Conservation (phyloP, 2,329 filamentous ascomycete species). For the Pestalotiopsis sp. region DNA sequence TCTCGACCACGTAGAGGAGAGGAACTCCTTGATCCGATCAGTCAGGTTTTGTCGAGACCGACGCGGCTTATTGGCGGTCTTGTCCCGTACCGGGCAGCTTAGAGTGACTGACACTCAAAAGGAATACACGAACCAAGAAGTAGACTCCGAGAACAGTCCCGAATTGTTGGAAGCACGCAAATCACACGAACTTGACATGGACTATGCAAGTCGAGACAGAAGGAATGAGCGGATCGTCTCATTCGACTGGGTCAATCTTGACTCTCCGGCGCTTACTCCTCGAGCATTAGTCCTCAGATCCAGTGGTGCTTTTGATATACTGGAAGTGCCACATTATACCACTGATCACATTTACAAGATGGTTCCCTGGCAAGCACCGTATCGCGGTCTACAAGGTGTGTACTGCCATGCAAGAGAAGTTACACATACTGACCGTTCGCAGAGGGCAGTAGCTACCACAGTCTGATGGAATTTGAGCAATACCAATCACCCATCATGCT, state of each 20-base stretch:
- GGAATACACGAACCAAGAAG: conserved; percentile 47
- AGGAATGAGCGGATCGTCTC: conserved; percentile 65
- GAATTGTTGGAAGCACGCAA: conserved; percentile 61
- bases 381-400: conserved; percentile 57
- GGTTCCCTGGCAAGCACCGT: conserved; percentile 61
- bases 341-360: conserved; percentile 61
- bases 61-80: conserved; percentile 60
- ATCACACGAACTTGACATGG: conserved; percentile 64
- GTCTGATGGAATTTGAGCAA: conserved; percentile 61
- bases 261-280: conserved; percentile 55
- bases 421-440: conserved; percentile 23
- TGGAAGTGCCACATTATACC: conserved; percentile 62
- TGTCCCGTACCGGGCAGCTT: conserved; percentile 65
- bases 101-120: conserved; percentile 61
- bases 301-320: conserved; percentile 62
- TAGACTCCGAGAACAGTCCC: conserved; percentile 48
- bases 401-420: neutral
- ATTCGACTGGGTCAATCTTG: conserved; percentile 67
- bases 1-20: conserved; percentile 53
- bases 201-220: conserved; percentile 51
- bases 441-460: conserved; percentile 56
- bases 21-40: conserved; percentile 62
- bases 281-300: conserved; percentile 62
- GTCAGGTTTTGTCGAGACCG: conserved; percentile 66
- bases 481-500: conserved; percentile 53